Evolutionary conservation across 345 rosid genomes (phyloP), one percentile per base, ranked within the genome.

Genomic region (Gossypium arboreum): DNA sequence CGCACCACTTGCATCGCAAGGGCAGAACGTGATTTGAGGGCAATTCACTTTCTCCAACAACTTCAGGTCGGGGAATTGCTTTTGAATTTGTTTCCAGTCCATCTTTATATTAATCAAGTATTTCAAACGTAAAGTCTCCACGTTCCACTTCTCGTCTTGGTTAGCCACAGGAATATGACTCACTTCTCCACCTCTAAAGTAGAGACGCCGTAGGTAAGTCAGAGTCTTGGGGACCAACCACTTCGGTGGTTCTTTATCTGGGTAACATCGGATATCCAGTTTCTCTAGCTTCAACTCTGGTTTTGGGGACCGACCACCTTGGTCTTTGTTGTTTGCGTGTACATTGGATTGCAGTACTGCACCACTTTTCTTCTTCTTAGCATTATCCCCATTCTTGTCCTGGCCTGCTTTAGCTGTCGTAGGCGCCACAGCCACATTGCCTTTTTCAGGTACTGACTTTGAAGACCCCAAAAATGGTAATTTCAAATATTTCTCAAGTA

Each of bases 201-300:
- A 76, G 43, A 85, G 84, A 17, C 75, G 80, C 62, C 84, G 44
- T 16, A 87, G 76, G 11, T 0, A 0, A 16, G 0, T 1, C 1
- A 86, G 73, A 0, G n/a, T 59, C 1, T 2, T 0, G n/a, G 85
- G 85, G 48, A 7, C 8, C 78, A 83, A 43, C 84, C 80, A 80
- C 2, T 0, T 0, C 5, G 88, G 88, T 58, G 77, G 82, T 1
- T 22, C 34, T 4, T 12, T 0, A 2, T 17, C 68, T 18, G 81
- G 88, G 58, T 75, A 81, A 59, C 84, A 77, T 54, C 52, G 83
- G n/a, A 87, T 79, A 11, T 85, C 87, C n/a, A 87, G 73, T 64
- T 39, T 15, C 41, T 34, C 1, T 34, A 34, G 41, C 41, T 34
- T 5, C 0, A 34, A 34, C 7, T 1, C 39, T 4, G 6, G 39